Evolutionary conservation across 2,329 filamentous ascomycete species (phyloP), one percentile per base, ranked within the genome.

Genomic region (Zopfia rhizophila): DNA sequence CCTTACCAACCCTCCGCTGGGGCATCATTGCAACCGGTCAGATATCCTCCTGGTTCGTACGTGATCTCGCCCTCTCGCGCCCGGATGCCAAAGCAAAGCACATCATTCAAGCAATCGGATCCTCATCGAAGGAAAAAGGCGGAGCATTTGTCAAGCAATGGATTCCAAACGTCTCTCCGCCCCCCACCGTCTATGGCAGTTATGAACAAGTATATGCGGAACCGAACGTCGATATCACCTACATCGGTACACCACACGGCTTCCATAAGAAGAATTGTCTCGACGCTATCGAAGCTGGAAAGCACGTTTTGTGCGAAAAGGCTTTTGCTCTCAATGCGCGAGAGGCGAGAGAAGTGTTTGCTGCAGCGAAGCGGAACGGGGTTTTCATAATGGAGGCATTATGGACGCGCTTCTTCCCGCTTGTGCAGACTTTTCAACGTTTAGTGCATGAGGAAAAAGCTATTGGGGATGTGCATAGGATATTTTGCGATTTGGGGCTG

Each of bases 181-280:
- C 82, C 6, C 85, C 86, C 42, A 81, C 81, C 54, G 79, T 85
- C 3, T 92, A 94, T 65, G 88, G 86, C 45, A 87, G 85, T 8
- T 95, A 95, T 72, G 79, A 84, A 48, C 87, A 90, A 65, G 82
- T 95, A 16, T 89, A 91, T 19, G 80, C 80, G 23, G 88, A 94
- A 68, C 76, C 85, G 5, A 80, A 88, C 58, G 81, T 94, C 53
- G 88, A 94, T 69, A 89, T 92, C 58, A 75, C 95, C 75, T 95
- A 95, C 72, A 84, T 95, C 38, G 90, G 89, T 22, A 94, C 90
- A 2, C 90, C 90, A 10, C 90, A 94, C 75, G 90, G 87, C 56
- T 90, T 94, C 70, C 90, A 95, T 75, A 94, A 90, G 75, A 89
- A 93, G 70, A 91, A 94, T 70, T 81, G 83, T 55, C 89, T 91